Conservation (phyloP, 2,329 filamentous ascomycete species). For the Penicillium hordei region DNA sequence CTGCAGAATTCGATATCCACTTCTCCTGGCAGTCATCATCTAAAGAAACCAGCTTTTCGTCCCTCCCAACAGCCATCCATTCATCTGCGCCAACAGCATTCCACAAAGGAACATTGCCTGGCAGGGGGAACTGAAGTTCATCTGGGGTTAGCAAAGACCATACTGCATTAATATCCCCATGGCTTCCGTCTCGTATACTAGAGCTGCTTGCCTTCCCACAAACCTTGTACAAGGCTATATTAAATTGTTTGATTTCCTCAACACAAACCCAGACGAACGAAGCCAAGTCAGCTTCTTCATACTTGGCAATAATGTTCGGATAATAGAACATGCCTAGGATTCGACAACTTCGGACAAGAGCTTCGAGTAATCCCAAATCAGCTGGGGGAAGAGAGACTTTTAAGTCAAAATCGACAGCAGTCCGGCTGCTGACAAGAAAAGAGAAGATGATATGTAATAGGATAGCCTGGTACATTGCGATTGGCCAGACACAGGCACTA, state of each 20-base stretch:
- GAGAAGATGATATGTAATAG: conserved; percentile 34
- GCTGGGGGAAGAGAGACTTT: conserved; percentile 7
- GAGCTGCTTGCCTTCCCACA: conserved; percentile 9
- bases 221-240: conserved; percentile 29
- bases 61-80: conserved; percentile 5
- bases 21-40: conserved; percentile 1
- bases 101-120: conserved; percentile 18
- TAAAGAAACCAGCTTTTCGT: conserved; percentile 1
- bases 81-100: conserved; percentile 8
- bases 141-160: conserved; percentile 4
- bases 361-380: conserved; percentile 18
- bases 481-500: conserved; percentile 27
- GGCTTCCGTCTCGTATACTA: background rate
- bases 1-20: conserved; percentile 16
- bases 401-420: conserved; percentile 15
- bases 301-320: conserved; percentile 27
- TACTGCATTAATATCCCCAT: background rate
- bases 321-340: conserved; percentile 32
- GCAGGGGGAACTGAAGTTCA: conserved; percentile 24
- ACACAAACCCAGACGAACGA: conserved; percentile 25
- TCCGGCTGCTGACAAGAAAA: conserved; percentile 5
- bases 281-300: conserved; percentile 8
- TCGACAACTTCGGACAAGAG: conserved; percentile 30
- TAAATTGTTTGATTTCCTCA: conserved; percentile 35
- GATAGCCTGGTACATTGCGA: conserved; percentile 35